Evolutionary conservation across 306 rosid species (phyloP), one percentile per base, ranked within the genome.

Genomic region (Glycyrrhiza uralensis): DNA sequence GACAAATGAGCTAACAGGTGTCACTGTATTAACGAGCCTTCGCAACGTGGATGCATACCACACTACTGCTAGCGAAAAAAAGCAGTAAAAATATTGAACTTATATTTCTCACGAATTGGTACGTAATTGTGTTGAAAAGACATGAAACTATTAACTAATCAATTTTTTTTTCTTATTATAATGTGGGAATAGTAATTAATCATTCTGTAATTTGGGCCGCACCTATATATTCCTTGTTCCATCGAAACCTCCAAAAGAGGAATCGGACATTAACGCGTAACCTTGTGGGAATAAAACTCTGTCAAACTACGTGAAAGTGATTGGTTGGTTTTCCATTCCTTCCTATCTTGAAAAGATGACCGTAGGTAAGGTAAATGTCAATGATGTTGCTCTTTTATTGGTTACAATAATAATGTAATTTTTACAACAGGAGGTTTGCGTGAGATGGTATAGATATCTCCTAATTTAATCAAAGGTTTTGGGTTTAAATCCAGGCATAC

Each of bases 51-150:
- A 46, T 5, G 14, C 46, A 20, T 44, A 38, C n/a, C 41, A 62
- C 49, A 41, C 70, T 56, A 45, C 13, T 5, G 28, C 32, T 3
- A 17, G 11, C 0, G 18, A 6, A 3, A 6, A 3, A 15, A 19
- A 41, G 3, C 22, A 45, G 62, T 15, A 51, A 71, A 72, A 38
- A 36, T 56, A 61, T 61, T 64, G 20, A 71, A 26, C 14, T 75
- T 15, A 47, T 23, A 29, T 70, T 72, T 83, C 62, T 45, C 18
- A 79, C 52, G 44, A 75, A 41, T 1, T 70, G 73, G 60, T 51
- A 41, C 78, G 88, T 57, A 83, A 75, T 73, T 79, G 57, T 42
- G 61, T 15, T 62, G 87, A 76, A 81, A 81, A 30, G 85, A 79
- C 93, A 63, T 47, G 63, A 70, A n/a, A 79, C 29, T 32, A 33